Evolutionary conservation across 176 grass and related monocot genomes (phyloP).

Genomic region (Eremochloa ophiuroides): DNA sequence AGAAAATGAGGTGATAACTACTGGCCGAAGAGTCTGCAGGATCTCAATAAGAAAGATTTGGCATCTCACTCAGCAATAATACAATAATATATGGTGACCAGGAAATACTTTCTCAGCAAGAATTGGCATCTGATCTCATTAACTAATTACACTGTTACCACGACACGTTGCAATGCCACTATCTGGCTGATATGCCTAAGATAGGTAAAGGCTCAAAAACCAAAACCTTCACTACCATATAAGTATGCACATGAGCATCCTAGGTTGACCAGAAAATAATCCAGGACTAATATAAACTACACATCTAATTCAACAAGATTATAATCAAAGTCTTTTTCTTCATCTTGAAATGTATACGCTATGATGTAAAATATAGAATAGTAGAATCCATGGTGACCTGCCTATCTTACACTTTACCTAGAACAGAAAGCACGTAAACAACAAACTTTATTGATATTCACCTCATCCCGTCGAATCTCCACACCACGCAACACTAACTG

Average conservation of each 20-base stretch:
- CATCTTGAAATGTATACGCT: not conserved
- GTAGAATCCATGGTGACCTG: not conserved
- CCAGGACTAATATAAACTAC: not conserved
- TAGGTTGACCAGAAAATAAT: not conserved
- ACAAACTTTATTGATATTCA: conserved; percentile 20
- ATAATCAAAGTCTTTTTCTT: not conserved
- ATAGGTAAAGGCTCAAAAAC: not conserved
- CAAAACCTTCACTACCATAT: not conserved
- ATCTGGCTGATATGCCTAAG: not conserved
- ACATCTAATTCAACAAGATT: not conserved
- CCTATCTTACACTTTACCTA: conserved; percentile 3
- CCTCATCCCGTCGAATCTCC: conserved; percentile 57
- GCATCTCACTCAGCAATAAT: not conserved
- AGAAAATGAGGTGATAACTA: conserved; percentile 22
- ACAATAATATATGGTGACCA: not conserved
- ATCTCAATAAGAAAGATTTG: not conserved
- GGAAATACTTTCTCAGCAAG: not conserved
- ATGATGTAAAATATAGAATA: conserved; percentile 15
- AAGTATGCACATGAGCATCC: not conserved
- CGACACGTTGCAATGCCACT: not conserved
- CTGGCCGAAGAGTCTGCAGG: not conserved
- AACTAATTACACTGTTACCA: not conserved
- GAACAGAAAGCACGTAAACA: conserved; percentile 7
- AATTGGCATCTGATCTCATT: not conserved
- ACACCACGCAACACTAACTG: conserved; percentile 62